These are phyloP conservation scores for Metarhizium guizhouense DNA, from an alignment of 2,329 filamentous ascomycete species.

Conservation along the genomic window DNA sequence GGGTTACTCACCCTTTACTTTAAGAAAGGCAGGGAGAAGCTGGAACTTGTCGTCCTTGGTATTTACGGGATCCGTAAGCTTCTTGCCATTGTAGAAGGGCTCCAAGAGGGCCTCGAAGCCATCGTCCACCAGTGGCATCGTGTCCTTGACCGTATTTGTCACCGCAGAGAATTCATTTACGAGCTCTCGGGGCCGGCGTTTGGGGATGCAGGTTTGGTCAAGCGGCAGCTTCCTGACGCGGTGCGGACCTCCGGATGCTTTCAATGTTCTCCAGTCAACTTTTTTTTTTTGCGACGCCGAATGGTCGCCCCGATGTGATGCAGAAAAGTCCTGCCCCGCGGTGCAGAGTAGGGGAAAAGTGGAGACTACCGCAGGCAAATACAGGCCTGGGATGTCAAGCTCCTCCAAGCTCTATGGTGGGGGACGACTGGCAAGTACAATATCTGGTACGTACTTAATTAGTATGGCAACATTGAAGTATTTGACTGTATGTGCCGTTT, in stretches of 20 bases:
- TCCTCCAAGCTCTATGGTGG: background rate
- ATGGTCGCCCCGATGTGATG: background rate
- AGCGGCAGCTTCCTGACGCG: background rate
- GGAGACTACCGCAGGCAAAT: background rate
- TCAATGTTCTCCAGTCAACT: background rate
- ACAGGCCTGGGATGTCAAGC: background rate
- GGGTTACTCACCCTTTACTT: slow-evolving; percentile 67
- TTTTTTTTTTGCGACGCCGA: background rate
- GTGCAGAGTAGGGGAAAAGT: background rate
- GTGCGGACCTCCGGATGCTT: background rate
- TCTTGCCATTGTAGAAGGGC: slow-evolving; percentile 61
- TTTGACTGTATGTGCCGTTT: too few species aligned
- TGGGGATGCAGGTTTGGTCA: background rate
- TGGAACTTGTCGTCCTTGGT: slow-evolving; percentile 88
- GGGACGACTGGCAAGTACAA: background rate
- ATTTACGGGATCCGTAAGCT: slow-evolving; percentile 55
- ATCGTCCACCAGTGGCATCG: slow-evolving; percentile 49
- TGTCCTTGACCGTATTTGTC: slow-evolving; percentile 21
- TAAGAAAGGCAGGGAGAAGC: slow-evolving; percentile 90
- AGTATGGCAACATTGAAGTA: too few species aligned
- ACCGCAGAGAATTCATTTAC: slow-evolving; percentile 16
- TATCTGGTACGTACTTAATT: too few species aligned
- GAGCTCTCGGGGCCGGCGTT: background rate
- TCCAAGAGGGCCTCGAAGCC: slow-evolving; percentile 58
- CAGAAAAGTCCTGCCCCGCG: slow-evolving; percentile 3